Evolutionary conservation across 768 basidiomycete species (phyloP).

Genomic region (Termitomyces sp.): DNA sequence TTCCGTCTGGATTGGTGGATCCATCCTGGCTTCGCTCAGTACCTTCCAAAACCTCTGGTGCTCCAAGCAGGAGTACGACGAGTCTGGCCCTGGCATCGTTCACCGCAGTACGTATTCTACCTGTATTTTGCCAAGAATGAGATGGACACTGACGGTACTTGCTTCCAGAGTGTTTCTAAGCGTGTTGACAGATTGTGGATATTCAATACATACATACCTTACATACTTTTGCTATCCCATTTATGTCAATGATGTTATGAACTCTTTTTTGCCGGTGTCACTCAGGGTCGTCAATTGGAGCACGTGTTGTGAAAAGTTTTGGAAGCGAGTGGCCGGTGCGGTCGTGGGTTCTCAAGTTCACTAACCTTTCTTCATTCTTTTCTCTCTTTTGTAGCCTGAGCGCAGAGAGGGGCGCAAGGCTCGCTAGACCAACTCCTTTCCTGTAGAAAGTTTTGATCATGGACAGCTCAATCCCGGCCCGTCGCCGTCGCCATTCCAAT

Average conservation of each 20-base stretch:
- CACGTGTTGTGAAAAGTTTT: slow-evolving; percentile 12
- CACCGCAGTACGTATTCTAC: slow-evolving; percentile 58
- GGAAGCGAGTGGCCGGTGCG: background rate
- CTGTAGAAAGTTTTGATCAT: slow-evolving; percentile 4
- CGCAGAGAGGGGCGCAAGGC: background rate
- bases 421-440: background rate
- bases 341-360: background rate
- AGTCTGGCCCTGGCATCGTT: slow-evolving; percentile 72
- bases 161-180: slow-evolving; percentile 27
- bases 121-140: background rate
- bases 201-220: slow-evolving; percentile 4
- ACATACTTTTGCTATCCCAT: slow-evolving; percentile 3
- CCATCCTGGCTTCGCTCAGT: slow-evolving; percentile 80
- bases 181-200: slow-evolving; percentile 3
- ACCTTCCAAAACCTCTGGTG: slow-evolving; percentile 98
- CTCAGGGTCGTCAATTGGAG: background rate
- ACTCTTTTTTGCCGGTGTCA: background rate
- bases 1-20: slow-evolving; percentile 93
- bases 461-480: slow-evolving; percentile 29
- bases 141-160: background rate
- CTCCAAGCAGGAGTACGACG: slow-evolving; percentile 90
- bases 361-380: background rate
- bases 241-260: slow-evolving; percentile 7
- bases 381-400: background rate
- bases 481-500: slow-evolving; percentile 62